These are phyloP conservation scores for Jamesozyma spencerorum DNA, from an alignment of 805 yeast genomes.

Conservation along the genomic window DNA sequence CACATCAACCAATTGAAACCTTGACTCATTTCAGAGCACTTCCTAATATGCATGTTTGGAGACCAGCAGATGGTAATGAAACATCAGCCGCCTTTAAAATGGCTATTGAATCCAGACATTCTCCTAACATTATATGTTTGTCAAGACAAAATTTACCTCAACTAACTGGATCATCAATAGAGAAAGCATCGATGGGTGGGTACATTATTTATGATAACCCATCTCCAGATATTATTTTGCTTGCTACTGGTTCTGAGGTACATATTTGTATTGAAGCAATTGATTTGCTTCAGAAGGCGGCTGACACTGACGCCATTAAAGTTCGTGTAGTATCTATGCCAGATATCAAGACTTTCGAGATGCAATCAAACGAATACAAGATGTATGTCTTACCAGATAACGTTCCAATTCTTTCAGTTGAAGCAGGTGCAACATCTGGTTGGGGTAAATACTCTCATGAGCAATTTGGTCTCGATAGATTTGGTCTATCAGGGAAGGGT, in stretches of 20 bases:
- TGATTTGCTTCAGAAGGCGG: constrained; percentile 45
- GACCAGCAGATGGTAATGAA: constrained; percentile 92
- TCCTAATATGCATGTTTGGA: constrained; percentile 79
- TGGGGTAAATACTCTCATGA: constrained; percentile 95
- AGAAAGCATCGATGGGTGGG: constrained; percentile 93
- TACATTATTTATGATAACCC: constrained; percentile 57
- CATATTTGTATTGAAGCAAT: constrained; percentile 73
- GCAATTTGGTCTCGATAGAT: constrained; percentile 89
- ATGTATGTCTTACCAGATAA: constrained; percentile 88
- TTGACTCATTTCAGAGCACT: constrained; percentile 77
- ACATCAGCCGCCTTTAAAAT: constrained; percentile 71
- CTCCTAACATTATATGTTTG: constrained; percentile 69
- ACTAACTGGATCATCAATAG: constrained; percentile 83
- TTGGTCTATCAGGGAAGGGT: constrained; percentile 95
- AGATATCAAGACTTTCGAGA: constrained; percentile 81
- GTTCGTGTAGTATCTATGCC: constrained; percentile 86
- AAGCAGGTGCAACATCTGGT: constrained; percentile 83
- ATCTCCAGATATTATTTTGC: constrained; percentile 62
- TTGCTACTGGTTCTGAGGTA: constrained; percentile 92
- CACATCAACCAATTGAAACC: constrained; percentile 88
- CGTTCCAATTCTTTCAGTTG: constrained; percentile 85
- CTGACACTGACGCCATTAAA: constrained; percentile 49
- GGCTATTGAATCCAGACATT: constrained; percentile 49
- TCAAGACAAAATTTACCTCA: constrained; percentile 89
- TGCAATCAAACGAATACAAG: constrained; percentile 70